Evolutionary conservation across 2,329 filamentous ascomycete species (phyloP), one percentile per base, ranked within the genome.

Genomic region (Fusarium sp.): DNA sequence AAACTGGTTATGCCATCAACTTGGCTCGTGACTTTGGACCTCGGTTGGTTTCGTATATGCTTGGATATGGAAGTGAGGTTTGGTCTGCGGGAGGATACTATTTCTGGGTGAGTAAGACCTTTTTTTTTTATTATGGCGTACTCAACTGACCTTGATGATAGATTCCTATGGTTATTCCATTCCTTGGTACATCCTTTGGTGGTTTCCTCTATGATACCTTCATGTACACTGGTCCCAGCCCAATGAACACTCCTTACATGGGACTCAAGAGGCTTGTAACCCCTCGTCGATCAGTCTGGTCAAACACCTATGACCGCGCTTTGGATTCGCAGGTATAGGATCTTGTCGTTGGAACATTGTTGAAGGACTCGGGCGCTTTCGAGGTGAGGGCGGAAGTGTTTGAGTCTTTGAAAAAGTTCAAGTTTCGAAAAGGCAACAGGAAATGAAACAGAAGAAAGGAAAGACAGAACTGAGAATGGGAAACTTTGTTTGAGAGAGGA

Each of bases 1-100:
- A 93, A 77, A 93, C 90, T 1, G 90, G 91, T 36, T 93, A 91
- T 78, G 90, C 90, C 14, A 91, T 92, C 69, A 93, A 93, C 73
- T 78, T 91, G 42, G 90, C 90, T 34, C 84, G 91, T 77, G 91
- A 93, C 69, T 91, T 93, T 74, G 89, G 89, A 1, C 90, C 90
- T 9, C 82, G 90, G 10, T 77, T 92, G 44, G 86, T 91, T 67
- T 86, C 87, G 1, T 91, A 88, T 74, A 86, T 89, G 74, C 72
- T 92, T 58, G 91, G 91, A 2, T 93, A 93, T 74, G 89, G 89
- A 1, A 77, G 77, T 53, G 84, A 89, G 54, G 90, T 92, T 0
- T 93, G 89, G 87, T 84, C 83, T 9, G 86, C 88, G 1, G 89
- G 90, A 2, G 83, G 83, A 11, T 91, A 92, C 74, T 93, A 92